phyloP scores from a whole-genome alignment of 1,139 yeast genomes.

The Nakaseomyces nivariensis region DNA sequence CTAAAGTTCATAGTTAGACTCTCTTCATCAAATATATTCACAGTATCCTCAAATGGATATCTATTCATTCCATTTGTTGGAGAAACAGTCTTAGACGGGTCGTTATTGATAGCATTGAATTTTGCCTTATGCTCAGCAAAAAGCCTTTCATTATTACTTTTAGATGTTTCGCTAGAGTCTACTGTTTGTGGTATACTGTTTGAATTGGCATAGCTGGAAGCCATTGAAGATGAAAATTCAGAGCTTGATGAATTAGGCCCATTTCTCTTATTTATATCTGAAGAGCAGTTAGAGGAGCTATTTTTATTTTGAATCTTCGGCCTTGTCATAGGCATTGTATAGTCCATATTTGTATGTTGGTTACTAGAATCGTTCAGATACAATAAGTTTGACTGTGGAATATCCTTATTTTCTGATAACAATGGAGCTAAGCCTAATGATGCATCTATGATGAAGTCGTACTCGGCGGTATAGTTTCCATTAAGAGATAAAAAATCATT shows the following conservation, averaged over 20 bases:
- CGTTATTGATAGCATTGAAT: neutral
- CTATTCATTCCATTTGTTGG: neutral
- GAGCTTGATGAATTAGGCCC: neutral
- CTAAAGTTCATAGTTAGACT: neutral
- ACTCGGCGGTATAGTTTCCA: conserved; percentile 8
- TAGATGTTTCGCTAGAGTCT: neutral
- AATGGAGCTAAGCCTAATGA: conserved; percentile 29
- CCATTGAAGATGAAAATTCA: neutral
- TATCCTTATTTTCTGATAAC: conserved; percentile 6
- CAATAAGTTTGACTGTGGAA: neutral
- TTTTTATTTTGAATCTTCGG: neutral
- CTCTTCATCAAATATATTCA: neutral
- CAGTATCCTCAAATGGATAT: neutral
- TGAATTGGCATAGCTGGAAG: neutral
- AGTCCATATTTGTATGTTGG: neutral
- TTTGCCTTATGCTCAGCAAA: neutral
- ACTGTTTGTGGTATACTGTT: neutral
- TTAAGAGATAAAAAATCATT: conserved; percentile 1
- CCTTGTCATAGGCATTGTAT: neutral
- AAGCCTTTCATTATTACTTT: neutral
- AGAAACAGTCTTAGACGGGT: neutral
- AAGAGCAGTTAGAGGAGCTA: neutral
- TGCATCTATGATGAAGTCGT: conserved; percentile 26
- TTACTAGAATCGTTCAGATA: neutral
- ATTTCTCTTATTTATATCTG: neutral